Percentiles rank a stretch among this genome's conserved stretches.
These are phyloP conservation scores for Xylaria scruposa DNA, from an alignment of 495 filamentous ascomycete genomes.

Conservation along the genomic window DNA sequence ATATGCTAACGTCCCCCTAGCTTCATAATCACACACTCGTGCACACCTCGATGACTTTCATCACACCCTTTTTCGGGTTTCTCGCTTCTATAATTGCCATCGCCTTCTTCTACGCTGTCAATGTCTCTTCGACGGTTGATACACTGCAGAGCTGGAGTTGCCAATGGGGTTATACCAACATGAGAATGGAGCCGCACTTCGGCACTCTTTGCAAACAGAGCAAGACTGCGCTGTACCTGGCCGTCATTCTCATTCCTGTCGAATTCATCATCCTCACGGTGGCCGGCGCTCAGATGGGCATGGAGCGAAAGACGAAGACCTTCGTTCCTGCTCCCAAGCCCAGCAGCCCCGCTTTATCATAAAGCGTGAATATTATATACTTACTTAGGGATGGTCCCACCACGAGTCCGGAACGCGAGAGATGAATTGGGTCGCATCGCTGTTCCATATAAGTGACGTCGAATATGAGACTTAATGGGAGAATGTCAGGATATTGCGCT, in stretches of 20 bases:
- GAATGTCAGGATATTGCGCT: neutral
- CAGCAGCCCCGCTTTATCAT: conserved; percentile 36
- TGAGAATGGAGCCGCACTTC: conserved; percentile 56
- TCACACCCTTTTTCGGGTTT: conserved; percentile 50
- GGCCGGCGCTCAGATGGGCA: conserved; percentile 47
- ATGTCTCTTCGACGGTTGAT: conserved; percentile 52
- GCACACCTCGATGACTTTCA: conserved; percentile 48
- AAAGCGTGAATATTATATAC: neutral
- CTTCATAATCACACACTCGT: conserved; percentile 47
- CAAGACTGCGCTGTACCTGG: conserved; percentile 56
- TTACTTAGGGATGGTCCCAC: neutral
- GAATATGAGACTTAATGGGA: neutral
- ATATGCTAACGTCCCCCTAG: conserved; percentile 36
- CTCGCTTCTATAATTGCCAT: conserved; percentile 56
- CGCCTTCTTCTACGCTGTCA: conserved; percentile 61
- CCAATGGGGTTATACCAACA: conserved; percentile 54
- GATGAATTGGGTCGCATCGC: neutral
- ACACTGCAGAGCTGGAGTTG: conserved; percentile 63
- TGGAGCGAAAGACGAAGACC: conserved; percentile 44
- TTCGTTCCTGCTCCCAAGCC: conserved; percentile 33
- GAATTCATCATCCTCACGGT: conserved; percentile 50
- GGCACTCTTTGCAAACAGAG: conserved; percentile 57
- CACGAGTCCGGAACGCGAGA: neutral
- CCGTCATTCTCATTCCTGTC: conserved; percentile 59
- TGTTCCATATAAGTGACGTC: too few species aligned